Evolutionary conservation across 1,139 yeast species (phyloP), one percentile per base, ranked within the genome.

Genomic region (Geotrichum candidum): DNA sequence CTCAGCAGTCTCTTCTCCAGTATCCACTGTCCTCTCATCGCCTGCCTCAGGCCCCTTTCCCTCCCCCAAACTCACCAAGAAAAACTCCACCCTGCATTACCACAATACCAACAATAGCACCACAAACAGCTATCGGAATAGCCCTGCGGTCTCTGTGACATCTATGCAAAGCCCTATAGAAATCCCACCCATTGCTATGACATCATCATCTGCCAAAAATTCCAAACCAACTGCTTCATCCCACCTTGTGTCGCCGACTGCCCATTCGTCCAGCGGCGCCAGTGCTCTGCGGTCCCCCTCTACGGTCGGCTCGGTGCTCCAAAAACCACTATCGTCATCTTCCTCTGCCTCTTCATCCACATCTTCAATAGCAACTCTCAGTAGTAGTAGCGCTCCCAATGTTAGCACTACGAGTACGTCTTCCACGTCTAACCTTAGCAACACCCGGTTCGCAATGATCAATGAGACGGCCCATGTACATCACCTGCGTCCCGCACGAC

Each of bases 401-500:
- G 29, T 45, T 52, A 46, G 53, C 56, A 11, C 56, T 23, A 33
- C 53, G 41, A 15, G 51, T 62, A 54, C 58, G 61, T 57, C 64
- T 58, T 55, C 63, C 56, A 48, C 57, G 27, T 31, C 56, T 13
- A 57, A 52, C 18, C 51, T 56, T 27, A 60, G 60, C 22, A 54
- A 46, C 7, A 56, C 46, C 52, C 51, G 62, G 15, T 62, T 60
- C 50, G 50, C 29, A n/a, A 54, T 51, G 59, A 56, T 33, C 53
- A 62, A 51, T 58, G 59, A 51, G 27, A 46, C 15, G 15, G 27
- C 25, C 27, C 98, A 92, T 73, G 90, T 85, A 68, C 98, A 92
- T 74, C 85, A 84, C 70, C 78, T 92, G 67, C 82, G 85, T 64
- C 84, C 87, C 54, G 86, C 92, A 10, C 86, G 87, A 69, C 82